Evolutionary conservation across 2,329 filamentous ascomycete genomes (phyloP), one percentile per base, ranked within the genome.

Genomic region (Colletotrichum trifolii): DNA sequence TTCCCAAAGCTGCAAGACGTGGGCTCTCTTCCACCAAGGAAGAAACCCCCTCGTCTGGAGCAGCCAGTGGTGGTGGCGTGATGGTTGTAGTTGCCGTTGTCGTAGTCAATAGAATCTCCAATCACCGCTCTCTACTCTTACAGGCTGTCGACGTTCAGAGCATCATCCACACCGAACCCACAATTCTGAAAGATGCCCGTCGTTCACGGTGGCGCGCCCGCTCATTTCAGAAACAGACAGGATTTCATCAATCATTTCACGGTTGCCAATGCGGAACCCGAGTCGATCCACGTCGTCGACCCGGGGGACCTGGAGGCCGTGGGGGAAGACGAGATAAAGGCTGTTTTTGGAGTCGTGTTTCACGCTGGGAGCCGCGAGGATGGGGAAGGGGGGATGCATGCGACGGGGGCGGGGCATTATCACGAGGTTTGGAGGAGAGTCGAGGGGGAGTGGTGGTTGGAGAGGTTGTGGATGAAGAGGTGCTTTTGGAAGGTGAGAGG

Each of bases 271-370:
- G 39, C 43, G 9, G 25, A 7, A 11, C 2, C 54, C 10, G 52
- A 69, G 13, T 10, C 61, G 8, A 43, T 60, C 10, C 65, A 68
- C 46, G 11, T 62, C 34, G 10, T 65, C 12, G 47, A 58, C 35
- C 42, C 60, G 1, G 64, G 60, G 0, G 60, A 61, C 15, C 48
- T 67, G 6, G 57, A 66, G 54, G 54, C 55, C 61, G 55, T 53
- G 2, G 38, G 47, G 49, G 54, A 56, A 38, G 66, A 66, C 54
- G 66, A 69, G 66, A 57, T 69, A 10, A 59, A 53, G 36, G 67
- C 66, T 34, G 38, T 68, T 8, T 66, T 68, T 34, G 56, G 36
- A 0, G 33, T 68, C 5, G 35, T 45, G 1, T 69, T 54, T n/a
- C 53, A 59, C 9, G 46, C 25, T 2, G 13, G 66, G 67, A 9